These are phyloP conservation scores for Fragaria iinumae DNA, from an alignment of 306 rosid genomes.

Conservation along the genomic window DNA sequence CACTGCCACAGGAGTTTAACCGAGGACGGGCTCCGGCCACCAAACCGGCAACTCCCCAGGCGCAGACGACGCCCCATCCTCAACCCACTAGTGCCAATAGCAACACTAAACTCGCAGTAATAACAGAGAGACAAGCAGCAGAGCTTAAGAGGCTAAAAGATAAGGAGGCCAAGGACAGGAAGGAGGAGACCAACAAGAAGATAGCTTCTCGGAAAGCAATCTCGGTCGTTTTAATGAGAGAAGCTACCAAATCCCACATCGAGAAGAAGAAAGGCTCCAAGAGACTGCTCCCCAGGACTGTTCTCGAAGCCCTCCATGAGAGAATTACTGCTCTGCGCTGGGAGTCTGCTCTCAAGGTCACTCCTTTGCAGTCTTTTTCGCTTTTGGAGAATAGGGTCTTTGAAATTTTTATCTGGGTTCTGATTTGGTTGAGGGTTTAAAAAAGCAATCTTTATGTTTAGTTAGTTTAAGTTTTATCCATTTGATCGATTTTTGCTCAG, in stretches of 20 bases:
- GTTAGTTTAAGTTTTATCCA: background rate
- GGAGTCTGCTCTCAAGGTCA: constrained; percentile 95
- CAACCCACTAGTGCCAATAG: constrained; percentile 1
- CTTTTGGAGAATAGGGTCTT: background rate
- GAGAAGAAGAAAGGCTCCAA: constrained; percentile 86
- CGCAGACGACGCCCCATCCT: constrained; percentile 10
- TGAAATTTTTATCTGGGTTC: background rate
- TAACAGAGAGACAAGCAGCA: constrained; percentile 29
- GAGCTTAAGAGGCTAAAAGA: constrained; percentile 47
- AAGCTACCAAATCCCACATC: constrained; percentile 77
- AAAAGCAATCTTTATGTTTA: background rate
- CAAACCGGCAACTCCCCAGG: background rate
- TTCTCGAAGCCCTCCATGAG: constrained; percentile 85
- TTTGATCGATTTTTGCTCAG: background rate
- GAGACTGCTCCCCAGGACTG: constrained; percentile 78
- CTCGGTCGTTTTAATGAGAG: constrained; percentile 75
- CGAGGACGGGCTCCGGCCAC: constrained; percentile 20
- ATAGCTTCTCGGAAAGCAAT: constrained; percentile 82
- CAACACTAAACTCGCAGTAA: constrained; percentile 20
- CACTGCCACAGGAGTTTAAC: constrained; percentile 22
- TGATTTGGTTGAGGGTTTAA: background rate
- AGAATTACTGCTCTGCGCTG: constrained; percentile 72
- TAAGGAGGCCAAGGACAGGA: constrained; percentile 61
- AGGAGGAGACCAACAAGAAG: constrained; percentile 64
- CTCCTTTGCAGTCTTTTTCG: background rate